Percentiles rank a stretch among this genome's conserved stretches.
phyloP scores from a whole-genome alignment of 345 rosid genomes.

The Microthlaspi erraticum region DNA sequence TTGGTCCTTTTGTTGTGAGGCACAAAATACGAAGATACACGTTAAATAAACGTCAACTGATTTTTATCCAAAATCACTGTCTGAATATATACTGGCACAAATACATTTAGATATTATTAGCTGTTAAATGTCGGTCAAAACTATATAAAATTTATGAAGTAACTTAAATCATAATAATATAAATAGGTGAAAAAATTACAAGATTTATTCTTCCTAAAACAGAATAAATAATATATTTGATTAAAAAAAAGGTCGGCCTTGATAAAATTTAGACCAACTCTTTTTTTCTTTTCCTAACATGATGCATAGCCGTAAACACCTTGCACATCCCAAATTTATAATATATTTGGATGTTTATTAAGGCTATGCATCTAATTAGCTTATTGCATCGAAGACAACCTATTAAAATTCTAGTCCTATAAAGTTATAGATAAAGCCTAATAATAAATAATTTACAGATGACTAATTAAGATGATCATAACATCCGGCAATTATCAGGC shows the following conservation, averaged over 20 bases:
- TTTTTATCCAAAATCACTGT: too few relatives aligned
- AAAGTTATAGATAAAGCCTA: neutral
- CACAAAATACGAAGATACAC: too few relatives aligned
- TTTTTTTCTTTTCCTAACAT: neutral
- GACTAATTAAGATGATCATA: slow-evolving; percentile 22
- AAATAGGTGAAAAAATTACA: neutral
- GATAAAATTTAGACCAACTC: slow-evolving; percentile 10
- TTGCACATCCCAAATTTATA: slow-evolving; percentile 26
- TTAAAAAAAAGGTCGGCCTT: neutral
- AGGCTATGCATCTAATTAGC: slow-evolving; percentile 4
- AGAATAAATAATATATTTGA: neutral
- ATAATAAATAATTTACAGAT: neutral
- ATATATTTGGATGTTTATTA: slow-evolving; percentile 15
- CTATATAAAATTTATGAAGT: too few relatives aligned
- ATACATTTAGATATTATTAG: too few relatives aligned
- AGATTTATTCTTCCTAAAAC: neutral
- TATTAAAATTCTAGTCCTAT: neutral
- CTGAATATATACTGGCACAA: too few relatives aligned
- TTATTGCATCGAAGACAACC: slow-evolving; percentile 6
- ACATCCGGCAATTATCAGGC: slow-evolving; percentile 23
- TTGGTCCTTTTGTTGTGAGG: too few relatives aligned
- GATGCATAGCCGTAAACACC: slow-evolving; percentile 3
- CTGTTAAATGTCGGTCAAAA: too few relatives aligned
- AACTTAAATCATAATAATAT: neutral
- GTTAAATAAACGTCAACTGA: too few relatives aligned